Evolutionary conservation across 164 flowering plant genomes (phyloP), one percentile per base, ranked within the genome.

Genomic region (Vitis labrusca): DNA sequence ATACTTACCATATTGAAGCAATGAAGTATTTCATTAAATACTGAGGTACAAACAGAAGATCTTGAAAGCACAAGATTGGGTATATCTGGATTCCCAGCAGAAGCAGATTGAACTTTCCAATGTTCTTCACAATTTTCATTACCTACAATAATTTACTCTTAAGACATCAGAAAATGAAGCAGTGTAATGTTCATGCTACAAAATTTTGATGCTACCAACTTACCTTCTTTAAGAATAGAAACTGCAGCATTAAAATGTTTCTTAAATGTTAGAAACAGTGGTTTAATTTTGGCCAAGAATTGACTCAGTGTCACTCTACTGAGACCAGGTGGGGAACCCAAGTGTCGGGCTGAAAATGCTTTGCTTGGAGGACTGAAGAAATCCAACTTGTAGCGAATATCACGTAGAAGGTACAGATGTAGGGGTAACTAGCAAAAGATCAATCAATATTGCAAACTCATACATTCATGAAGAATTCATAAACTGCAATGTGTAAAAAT

Each of bases 381-480:
- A 63, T 83, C 85, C 78, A 93, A 79, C 83, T 88, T 91, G 79
- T 70, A 47, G 78, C 77, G 80, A 72, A 93, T 88, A 78, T 93
- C 98, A 63, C 82, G 89, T 59, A 91, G 76, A 73, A 93, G 86
- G 79, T 89, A 91, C 69, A 91, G 79, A 74, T 80, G 79, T 52
- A 91, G 74, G 51, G 92, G 90, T 58, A 91, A 77, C 98, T 93
- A 71, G 55, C 70, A 64, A 68, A 62, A 58, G 68, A 75, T 67
- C 9, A 53, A 65, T 15, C 55, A 65, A 29, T 52, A 15, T 19
- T 13, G 29, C 11, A 15, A 48, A 23, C 56, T 64, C 48, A 63
- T 51, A 32, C 11, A 63, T 65, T 52, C 63, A 59, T 62, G 48
- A 49, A 52, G 32, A 50, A 70, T 1, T 29, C 50, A 64, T 67